phyloP scores from a whole-genome alignment of 2,329 filamentous ascomycete species.

The Beauveria australis region DNA sequence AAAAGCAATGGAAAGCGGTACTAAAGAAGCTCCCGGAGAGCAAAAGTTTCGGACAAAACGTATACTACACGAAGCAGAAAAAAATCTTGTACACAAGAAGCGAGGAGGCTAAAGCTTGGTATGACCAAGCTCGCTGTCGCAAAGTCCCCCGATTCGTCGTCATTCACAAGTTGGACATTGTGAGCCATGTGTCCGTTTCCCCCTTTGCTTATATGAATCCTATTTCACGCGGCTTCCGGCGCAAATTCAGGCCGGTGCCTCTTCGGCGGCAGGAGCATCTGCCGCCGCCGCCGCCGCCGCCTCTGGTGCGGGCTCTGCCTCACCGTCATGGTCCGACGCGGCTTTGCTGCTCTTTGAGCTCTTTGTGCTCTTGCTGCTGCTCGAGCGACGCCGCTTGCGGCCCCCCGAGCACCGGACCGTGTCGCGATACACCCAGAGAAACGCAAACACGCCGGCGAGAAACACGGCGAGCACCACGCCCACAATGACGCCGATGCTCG shows the following conservation, averaged over 20 bases:
- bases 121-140: not conserved
- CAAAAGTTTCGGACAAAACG: not conserved
- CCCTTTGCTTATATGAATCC: not conserved
- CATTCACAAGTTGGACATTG: not conserved
- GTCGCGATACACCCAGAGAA: constrained; percentile 31
- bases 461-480: constrained; percentile 34
- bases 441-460: constrained; percentile 26
- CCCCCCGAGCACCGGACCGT: constrained; percentile 27
- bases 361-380: constrained; percentile 26
- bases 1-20: not conserved
- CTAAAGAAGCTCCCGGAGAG: not conserved
- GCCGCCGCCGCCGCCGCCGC: not conserved
- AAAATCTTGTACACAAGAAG: constrained; percentile 4
- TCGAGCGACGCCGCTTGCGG: constrained; percentile 18
- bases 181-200: not conserved
- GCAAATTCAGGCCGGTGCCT: not conserved
- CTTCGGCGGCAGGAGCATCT: not conserved
- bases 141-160: not conserved
- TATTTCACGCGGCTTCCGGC: not conserved
- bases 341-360: constrained; percentile 27
- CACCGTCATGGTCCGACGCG: not conserved
- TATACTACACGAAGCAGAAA: not conserved
- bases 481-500: constrained; percentile 35
- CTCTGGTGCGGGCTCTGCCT: not conserved
- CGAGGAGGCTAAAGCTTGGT: not conserved